Base-by-base conservation (phyloP, 2,329 filamentous ascomycete genomes). In the Apiospora sp. region DNA sequence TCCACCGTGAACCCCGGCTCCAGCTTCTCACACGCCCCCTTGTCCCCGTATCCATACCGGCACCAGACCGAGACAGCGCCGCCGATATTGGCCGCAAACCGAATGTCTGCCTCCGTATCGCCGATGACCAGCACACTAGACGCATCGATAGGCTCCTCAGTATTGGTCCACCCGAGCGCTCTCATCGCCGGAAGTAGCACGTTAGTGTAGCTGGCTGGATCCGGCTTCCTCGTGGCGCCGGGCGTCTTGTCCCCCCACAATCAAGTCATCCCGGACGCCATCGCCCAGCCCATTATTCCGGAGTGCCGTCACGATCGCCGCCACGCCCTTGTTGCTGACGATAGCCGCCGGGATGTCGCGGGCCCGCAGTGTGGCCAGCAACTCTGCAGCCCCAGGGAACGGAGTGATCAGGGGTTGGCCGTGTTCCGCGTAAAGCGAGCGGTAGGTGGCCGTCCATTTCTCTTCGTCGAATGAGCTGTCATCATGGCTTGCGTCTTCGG, bases 41-140 rank as follows among this genome's bases (percentile, higher is more conserved):
- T 58, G 34, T 70, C 30, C 4, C 68, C 49, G 22, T 70, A 70
- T 6, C 68, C 74, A 75, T 68, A 71, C 8, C 73, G 58, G 6
- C 72, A 71, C 75, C 72, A 76, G 48, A 71, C 73, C 61, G 69
- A 72, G 43, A 54, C 71, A 3, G 73, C 72, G 1, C 73, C 74
- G 10, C 75, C 74, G 27, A 76, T 73, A 24, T 75, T 76, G 34
- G 30, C 22, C 51, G 74, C 68, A 71, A 75, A 76, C 71, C 71
- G 49, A 7, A 76, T 72, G 48, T 75, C 72, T 2, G 73, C 70
- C 16, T 71, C 71, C 24, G 75, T 74, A 48, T 76, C 74, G 46
- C 75, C 75, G 4, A 76, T 71, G 30, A 74, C 72, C 0, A 75
- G 71, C 67, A 76, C 73, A 14, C 51, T 43, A 24, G 51, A 51